Evolutionary conservation across 2,329 filamentous ascomycete species (phyloP), one percentile per base, ranked within the genome.

Genomic region (Epichloe sibirici): DNA sequence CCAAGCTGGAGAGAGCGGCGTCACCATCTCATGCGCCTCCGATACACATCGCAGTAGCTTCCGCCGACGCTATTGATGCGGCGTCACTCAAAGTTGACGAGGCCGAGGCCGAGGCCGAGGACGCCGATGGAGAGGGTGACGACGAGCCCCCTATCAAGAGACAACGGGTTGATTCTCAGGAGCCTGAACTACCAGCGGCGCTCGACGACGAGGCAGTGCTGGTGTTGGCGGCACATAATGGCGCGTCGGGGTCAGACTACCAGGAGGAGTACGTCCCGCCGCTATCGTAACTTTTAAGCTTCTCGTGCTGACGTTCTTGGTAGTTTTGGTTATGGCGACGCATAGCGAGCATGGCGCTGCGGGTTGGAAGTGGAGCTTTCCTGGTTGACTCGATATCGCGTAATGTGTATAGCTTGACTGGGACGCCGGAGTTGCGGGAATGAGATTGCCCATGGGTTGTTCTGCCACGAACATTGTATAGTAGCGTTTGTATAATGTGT

Each of bases 131-230:
- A 45, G 55, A 58, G n/a, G 64, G 60, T 8, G 48, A 51, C 6
- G 65, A 71, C 4, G 65, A 69, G 49, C 71, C 68, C 68, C 59
- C 60, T 5, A 61, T 66, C 4, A 77, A 76, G 56, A 68, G 73
- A 9, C 68, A 61, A 40, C 66, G 69, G 35, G 55, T 75, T 5
- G 66, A 69, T 12, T 38, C 53, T 4, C 62, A 64, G 4, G 62
- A 60, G 3, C 34, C 55, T n/a, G 57, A 61, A 11, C 65, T 69
- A 15, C 60, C 64, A 8, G 57, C 63, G 1, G 59, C 64, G 0
- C 59, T 75, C 13, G 72, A 75, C 31, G 74, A 77, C 53, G 73
- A 75, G 52, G 73, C 73, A 5, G 71, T 78, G 12, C 56, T 78
- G 55, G 74, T 71, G 7, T 60, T 78, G 43, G 71, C 73, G 17